Evolutionary conservation across 164 flowering plant species (phyloP).

Genomic region (Tetrastigma voinierianum): DNA sequence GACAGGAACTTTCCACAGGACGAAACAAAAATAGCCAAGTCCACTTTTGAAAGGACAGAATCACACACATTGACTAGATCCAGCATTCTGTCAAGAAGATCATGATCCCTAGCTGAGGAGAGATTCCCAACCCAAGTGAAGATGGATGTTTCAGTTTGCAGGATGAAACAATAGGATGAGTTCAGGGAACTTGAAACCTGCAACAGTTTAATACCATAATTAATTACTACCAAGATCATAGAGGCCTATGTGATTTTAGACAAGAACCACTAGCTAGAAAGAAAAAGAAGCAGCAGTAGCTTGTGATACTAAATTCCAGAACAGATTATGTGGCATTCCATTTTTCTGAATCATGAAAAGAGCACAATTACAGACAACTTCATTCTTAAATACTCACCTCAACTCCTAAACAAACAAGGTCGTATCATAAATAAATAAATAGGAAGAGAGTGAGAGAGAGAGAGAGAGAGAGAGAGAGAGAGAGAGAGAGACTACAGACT

Average conservation of each 20-base stretch:
- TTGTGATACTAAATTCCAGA: neutral
- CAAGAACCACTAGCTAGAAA: neutral
- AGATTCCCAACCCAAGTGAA: constrained; percentile 73
- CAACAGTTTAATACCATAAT: constrained; percentile 10
- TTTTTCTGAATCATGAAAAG: no score
- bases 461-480: no score
- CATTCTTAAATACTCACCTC: no score
- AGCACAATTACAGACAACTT: no score
- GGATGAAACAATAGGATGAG: constrained; percentile 74
- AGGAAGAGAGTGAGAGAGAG: no score
- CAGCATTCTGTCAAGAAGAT: constrained; percentile 59
- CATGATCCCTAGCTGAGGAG: constrained; percentile 51
- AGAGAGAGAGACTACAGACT: no score
- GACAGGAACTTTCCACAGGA: neutral
- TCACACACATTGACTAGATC: constrained; percentile 50
- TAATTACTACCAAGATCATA: constrained; percentile 6
- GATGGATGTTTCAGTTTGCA: constrained; percentile 48
- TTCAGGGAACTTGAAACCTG: constrained; percentile 72
- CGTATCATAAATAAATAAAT: no score
- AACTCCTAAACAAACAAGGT: no score
- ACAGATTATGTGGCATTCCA: neutral
- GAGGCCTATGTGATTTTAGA: neutral
- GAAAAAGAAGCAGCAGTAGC: neutral
- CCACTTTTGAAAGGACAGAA: neutral
- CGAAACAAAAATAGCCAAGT: neutral